Evolutionary conservation across 345 rosid genomes (phyloP), one percentile per base, ranked within the genome.

Genomic region (Hirschfeldia incana): DNA sequence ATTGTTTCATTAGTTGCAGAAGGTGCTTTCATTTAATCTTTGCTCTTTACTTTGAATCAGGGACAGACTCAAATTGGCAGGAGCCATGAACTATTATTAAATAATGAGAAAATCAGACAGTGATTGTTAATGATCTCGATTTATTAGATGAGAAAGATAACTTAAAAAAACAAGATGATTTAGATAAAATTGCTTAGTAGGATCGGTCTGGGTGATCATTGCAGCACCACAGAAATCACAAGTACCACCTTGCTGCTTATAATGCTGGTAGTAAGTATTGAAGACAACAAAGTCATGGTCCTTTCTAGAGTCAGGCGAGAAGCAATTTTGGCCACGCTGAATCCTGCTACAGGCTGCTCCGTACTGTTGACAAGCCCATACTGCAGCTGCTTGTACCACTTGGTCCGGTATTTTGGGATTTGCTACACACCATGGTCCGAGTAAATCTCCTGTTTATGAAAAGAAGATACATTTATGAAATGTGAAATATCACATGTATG

Each of bases 401-500:
- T 69, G 69, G 10, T 88, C 89, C 1, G 91, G 89, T 6, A 86
- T 81, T 69, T 88, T 89, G 75, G 76, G 79, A 70, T 91, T 90
- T 0, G 87, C 92, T 73, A 89, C 80, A 68, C 97, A 91, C 90
- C 91, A 91, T 77, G 84, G 85, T 86, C 82, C 88, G 0, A 46
- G 63, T 51, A 80, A 69, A 28, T 80, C 90, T 65, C 46, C 37
- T n/a, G 57, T 12, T 61, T 44, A 32, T 17, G 33, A 21, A 15
- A 44, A 15, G 27, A 37, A n/a, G 13, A 15, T 29, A 49, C 11
- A 42, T n/a, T 21, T 21, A 1, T 21, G 21, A 21, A 21, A 21
- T 21, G 42, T 72, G 44, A 62, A 33, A 13, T 10, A 21, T 11
- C 17, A 28, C 67, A 30, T 27, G 53, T 61, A 13, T 67, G 53